Base-by-base conservation (phyloP, 306 rosid genomes). In the Lathyrus sativus region DNA sequence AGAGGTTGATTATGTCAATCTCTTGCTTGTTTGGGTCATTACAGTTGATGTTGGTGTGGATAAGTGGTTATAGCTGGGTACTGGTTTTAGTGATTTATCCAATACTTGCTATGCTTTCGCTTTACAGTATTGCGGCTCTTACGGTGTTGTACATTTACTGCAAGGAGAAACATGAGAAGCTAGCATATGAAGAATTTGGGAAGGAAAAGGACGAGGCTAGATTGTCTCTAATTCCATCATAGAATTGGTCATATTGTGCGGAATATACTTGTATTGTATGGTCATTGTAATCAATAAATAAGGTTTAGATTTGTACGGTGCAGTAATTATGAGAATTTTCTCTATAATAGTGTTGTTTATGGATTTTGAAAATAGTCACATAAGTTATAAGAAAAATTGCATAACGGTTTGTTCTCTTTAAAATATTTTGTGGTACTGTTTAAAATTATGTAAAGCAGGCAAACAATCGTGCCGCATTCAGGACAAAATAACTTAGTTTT, bases 61-160 rank as follows among this genome's bases (percentile, higher is more conserved):
- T 11, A 12, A 54, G 1, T 24, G 9, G 15, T 54, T 11, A 24
- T 10, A 51, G 5, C 11, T 61, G 7, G 46, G 5, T 37, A 15
- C n/a, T 61, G 9, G 11, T 17, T 37, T 60, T 60, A 2, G 48
- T 6, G 48, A 5, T 38, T 37, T 61, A 31, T 37, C 48, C 31
- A 17, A 15, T 10, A 6, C 1, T 9, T 9, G 31, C 66, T 1
- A 5, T 61, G 31, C 4, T 61, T 17, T 4, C 11, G 15, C 66
- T 61, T 61, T 17, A 9, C 15, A 1, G 11, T 2, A 0, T 9
- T 17, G 18, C 66, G 29, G 33, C 11, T 11, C 2, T 8, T 17
- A 61, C 66, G 9, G 66, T 61, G 17, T 9, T 61, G 28, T 61
- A 61, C 15, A 61, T 61, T 37, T 61, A 37, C 28, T 37, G 66